Evolutionary conservation across 164 flowering plant species (phyloP), one percentile per base, ranked within the genome.

Genomic region (Hamamelis virginiana): DNA sequence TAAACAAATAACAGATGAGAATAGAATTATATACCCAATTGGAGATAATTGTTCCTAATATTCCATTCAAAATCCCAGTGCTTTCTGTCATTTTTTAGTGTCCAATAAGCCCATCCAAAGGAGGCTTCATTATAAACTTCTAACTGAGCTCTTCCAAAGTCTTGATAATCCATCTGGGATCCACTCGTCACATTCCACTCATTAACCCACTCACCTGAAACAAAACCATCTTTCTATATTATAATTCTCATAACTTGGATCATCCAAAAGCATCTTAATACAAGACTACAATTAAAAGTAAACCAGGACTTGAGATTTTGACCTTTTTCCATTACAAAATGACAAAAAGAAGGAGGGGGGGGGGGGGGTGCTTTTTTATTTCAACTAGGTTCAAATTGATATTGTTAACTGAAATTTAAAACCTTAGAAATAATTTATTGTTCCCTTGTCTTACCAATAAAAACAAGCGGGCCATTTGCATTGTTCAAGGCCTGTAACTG

Each of bases 21-120:
- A 4, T 51, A 27, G 23, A 19, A 38, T 5, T 38, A 12, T 9
- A 27, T 81, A 85, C 96, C 89, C 8, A 92, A 69, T 62, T 80
- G 86, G 22, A 93, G 88, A 71, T 83, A 88, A 14, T 86, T 77
- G 84, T 91, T 93, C 69, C 38, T 76, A 9, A 89, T 78, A 70
- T 78, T 91, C 97, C 98, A 89, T 70, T 91, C 90, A 66, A 92
- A 86, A 77, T 91, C 93, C 96, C 98, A 92, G 80, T 91, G 97
- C 60, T 80, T 77, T 60, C 83, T 80, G 57, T 83, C 89, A 75
- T 88, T 88, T 75, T 92, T 92, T 5, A 91, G 84, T 0, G 98
- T 89, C 98, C 98, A 92, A 72, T 89, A 92, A 56, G 91, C 73
- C 98, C 96, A 92, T 59, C 98, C 98, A 78, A 92, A 92, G 25